These are phyloP conservation scores for Chimonanthus praecox DNA, from an alignment of 164 flowering plant species.

Conservation along the genomic window DNA sequence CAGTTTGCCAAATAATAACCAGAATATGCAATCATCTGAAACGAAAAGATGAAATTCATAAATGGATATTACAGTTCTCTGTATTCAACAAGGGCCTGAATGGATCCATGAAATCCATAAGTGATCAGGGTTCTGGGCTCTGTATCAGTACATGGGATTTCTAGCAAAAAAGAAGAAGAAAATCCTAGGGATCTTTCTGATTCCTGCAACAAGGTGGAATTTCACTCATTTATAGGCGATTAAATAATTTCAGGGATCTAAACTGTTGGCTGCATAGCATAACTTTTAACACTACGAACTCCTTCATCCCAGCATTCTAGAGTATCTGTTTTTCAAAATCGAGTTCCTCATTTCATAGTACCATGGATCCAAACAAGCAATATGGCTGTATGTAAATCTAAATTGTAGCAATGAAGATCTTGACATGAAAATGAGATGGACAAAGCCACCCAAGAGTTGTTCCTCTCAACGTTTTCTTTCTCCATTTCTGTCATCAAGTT, in stretches of 20 bases:
- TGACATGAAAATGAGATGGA: not conserved
- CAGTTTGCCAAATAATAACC: too few relatives aligned
- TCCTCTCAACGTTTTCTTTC: not conserved
- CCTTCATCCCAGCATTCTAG: too few relatives aligned
- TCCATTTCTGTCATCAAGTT: not conserved
- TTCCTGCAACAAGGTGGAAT: not conserved
- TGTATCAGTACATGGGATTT: too few relatives aligned
- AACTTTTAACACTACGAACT: too few relatives aligned
- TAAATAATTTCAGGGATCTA: not conserved
- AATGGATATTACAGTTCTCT: not conserved
- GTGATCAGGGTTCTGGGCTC: not conserved
- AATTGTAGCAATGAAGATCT: not conserved
- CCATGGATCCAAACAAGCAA: too few relatives aligned
- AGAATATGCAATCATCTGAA: not conserved
- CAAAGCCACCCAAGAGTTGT: too few relatives aligned
- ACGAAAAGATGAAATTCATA: not conserved
- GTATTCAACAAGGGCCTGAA: not conserved
- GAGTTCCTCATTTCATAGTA: too few relatives aligned
- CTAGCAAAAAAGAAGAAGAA: not conserved
- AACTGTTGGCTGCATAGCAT: not conserved
- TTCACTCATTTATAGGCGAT: not conserved
- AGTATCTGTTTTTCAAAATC: too few relatives aligned
- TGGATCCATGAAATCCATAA: not conserved
- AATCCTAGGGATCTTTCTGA: not conserved
- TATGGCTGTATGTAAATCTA: too few relatives aligned